phyloP scores from a whole-genome alignment of 164 flowering plant species.

The Platanus orientalis region DNA sequence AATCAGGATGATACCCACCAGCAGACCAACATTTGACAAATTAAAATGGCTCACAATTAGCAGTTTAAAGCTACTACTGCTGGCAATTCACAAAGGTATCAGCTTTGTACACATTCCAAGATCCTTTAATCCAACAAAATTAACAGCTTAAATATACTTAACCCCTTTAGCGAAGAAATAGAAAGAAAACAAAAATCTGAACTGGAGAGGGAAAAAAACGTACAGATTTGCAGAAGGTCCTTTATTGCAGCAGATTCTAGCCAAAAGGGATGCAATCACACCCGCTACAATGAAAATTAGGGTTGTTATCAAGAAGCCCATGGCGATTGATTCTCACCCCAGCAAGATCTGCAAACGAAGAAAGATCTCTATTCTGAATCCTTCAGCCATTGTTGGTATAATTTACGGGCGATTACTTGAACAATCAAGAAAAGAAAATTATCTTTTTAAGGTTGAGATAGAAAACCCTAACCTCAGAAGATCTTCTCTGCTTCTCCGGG shows the following conservation, averaged over 20 bases:
- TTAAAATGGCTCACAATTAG: too few species aligned
- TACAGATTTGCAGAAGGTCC: slow-evolving; percentile 81
- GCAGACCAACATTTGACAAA: too few species aligned
- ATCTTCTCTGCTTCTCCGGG: slow-evolving; percentile 9
- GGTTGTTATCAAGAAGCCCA: slow-evolving; percentile 67
- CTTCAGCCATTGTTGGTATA: too few species aligned
- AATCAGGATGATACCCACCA: too few species aligned
- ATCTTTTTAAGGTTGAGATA: too few species aligned
- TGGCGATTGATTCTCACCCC: slow-evolving; percentile 16
- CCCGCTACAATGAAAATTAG: slow-evolving; percentile 54
- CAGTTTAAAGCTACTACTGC: too few species aligned
- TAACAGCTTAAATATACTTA: neutral
- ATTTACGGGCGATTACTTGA: too few species aligned
- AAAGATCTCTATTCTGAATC: neutral
- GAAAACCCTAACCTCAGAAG: neutral
- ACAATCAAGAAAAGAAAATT: neutral
- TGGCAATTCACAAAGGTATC: too few species aligned
- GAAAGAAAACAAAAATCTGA: neutral
- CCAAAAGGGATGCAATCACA: slow-evolving; percentile 42
- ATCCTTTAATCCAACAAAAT: neutral
- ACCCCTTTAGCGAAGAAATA: too few species aligned
- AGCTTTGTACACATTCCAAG: neutral
- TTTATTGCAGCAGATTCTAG: slow-evolving; percentile 61
- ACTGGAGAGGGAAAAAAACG: slow-evolving; percentile 4
- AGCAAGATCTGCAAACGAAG: slow-evolving; percentile 9